Evolutionary conservation across 208 protist species (phyloP), one percentile per base, ranked within the genome.

Genomic region (Plasmodiophora brassicae): DNA sequence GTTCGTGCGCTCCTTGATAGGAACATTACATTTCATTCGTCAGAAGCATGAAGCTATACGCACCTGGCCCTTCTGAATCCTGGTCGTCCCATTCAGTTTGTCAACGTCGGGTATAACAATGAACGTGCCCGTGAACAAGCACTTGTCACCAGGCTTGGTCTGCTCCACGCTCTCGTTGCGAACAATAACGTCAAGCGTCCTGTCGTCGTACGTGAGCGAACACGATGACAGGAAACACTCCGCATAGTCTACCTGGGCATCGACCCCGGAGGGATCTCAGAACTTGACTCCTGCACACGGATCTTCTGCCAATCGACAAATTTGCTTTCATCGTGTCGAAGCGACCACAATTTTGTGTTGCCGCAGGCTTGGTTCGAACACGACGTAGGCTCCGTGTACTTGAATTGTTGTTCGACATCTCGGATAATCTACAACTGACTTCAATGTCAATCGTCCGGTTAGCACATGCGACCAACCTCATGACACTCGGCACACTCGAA

Each of bases 291-390:
- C 90, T 94, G 93, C 22, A 99, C 93, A 8, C 96, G 93, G 65
- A 99, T 92, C 65, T 98, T 97, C 93, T 99, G 98, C 97, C 97
- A 99, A 90, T 99, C 98, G 1, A 94, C 93, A 91, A 99, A 99
- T 45, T 85, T 88, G 0, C 93, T 96, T 45, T 91, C 45, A 1
- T 95, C 91, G 22, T 94, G 85, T 41, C 93, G 0, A 0, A 95
- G 86, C 20, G n/a, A 28, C 85, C 90, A 95, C 50, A 86, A 46
- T 0, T 72, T 78, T 32, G 83, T 88, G 45, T 94, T 93, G 35
- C 25, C 32, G 78, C 92, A 94, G 20, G 87, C 46, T 28, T 45
- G 43, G 45, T 86, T 89, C 14, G 46, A 0, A 71, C 88, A 93
- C 36, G 45, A 57, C 0, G 35, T 43, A 38, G 85, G 57, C 87